Evolutionary conservation across 345 rosid species (phyloP).

Genomic region (Lagerstroemia speciosa): DNA sequence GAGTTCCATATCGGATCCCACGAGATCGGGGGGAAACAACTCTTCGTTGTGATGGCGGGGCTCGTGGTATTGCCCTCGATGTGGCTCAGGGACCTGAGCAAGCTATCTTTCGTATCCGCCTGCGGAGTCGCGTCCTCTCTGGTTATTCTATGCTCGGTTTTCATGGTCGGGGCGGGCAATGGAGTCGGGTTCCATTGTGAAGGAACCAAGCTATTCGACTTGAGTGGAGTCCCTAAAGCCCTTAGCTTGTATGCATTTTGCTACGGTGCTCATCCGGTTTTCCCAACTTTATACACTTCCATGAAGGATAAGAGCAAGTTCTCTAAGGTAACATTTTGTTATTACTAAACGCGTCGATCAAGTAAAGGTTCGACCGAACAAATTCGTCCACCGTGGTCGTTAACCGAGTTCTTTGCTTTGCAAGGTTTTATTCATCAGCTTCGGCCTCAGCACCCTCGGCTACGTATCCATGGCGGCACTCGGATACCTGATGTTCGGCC

Average conservation of each 20-base stretch:
- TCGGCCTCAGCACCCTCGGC: constrained; percentile 33
- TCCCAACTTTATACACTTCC: constrained; percentile 11
- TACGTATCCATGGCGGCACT: constrained; percentile 46
- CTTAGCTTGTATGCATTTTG: constrained; percentile 15
- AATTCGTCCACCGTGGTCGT: not conserved
- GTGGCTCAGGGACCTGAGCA: constrained; percentile 13
- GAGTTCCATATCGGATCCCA: not conserved
- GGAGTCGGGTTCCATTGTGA: constrained; percentile 12
- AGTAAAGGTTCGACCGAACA: not conserved
- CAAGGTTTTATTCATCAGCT: constrained; percentile 50
- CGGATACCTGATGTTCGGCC: constrained; percentile 60
- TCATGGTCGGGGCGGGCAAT: constrained; percentile 10
- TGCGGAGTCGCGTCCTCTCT: constrained; percentile 5
- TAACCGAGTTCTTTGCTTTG: not conserved
- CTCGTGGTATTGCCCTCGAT: constrained; percentile 12
- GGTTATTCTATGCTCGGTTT: not conserved
- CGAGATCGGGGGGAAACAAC: constrained; percentile 6
- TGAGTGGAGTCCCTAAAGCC: constrained; percentile 11
- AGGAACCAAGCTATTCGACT: constrained; percentile 13
- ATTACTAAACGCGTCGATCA: too few species aligned
- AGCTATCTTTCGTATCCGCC: constrained; percentile 13
- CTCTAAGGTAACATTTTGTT: constrained; percentile 13
- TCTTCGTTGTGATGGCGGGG: constrained; percentile 8
- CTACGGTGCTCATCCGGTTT: constrained; percentile 9
- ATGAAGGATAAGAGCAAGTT: constrained; percentile 10